A percentile compares a stretch with the other conserved stretches of the same genome.
phyloP scores from a whole-genome alignment of 768 basidiomycete species.

The Agaricus blazei region DNA sequence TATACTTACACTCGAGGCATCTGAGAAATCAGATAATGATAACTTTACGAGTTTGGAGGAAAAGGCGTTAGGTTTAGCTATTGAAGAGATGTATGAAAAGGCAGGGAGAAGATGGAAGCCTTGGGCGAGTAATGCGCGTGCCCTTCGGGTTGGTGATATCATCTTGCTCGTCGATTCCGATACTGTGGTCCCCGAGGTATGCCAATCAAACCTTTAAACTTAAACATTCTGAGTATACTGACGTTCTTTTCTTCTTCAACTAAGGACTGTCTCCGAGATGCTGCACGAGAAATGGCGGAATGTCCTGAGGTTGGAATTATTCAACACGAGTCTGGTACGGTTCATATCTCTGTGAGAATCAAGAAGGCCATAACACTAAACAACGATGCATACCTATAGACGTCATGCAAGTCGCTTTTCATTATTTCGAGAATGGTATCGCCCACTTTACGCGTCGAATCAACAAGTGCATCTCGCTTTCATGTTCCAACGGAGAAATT shows the following conservation, averaged over 20 bases:
- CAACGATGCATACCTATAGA: constrained; percentile 30
- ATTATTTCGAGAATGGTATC: constrained; percentile 90
- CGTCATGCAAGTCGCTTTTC: constrained; percentile 86
- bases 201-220: background rate
- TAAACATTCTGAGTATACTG: too few species aligned
- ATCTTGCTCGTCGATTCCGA: constrained; percentile 83
- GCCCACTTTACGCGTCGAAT: constrained; percentile 85
- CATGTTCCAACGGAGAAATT: constrained; percentile 76
- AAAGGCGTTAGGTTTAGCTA: constrained; percentile 62
- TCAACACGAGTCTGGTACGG: constrained; percentile 79
- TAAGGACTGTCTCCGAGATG: constrained; percentile 85
- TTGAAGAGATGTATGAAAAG: constrained; percentile 67
- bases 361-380: too few species aligned
- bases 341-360: background rate
- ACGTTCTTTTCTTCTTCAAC: background rate
- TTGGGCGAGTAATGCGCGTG: constrained; percentile 73
- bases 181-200: constrained; percentile 69
- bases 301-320: constrained; percentile 85
- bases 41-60: constrained; percentile 56
- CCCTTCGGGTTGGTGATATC: constrained; percentile 72
- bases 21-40: constrained; percentile 29
- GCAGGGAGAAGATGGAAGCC: constrained; percentile 58
- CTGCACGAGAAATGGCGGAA: constrained; percentile 78
- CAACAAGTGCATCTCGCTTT: constrained; percentile 78
- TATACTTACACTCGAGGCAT: constrained; percentile 39